Base-by-base conservation (phyloP, 2,329 filamentous ascomycete genomes). In the Penicillium sp. region DNA sequence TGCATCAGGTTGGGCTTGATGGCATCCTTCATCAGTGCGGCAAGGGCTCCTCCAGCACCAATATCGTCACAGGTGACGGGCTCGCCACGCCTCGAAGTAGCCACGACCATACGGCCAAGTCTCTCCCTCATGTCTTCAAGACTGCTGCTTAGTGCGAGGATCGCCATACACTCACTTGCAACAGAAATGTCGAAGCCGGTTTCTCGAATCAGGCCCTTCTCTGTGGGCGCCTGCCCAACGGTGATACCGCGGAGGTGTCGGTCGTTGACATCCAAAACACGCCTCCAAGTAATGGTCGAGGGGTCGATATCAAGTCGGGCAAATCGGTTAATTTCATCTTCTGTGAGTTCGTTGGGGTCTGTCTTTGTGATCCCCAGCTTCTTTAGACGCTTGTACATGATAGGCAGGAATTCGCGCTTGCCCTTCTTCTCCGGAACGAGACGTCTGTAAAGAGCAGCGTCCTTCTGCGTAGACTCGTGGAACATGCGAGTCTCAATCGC, bases 1-100 rank as follows among this genome's bases (percentile, higher is more conserved):
- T 99, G 95, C 95, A 99, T 98, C 67, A 99, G 83, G 81, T 97
- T 99, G 63, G 95, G 95, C 85, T 99, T 99, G 82, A 98, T 96
- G 60, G 95, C 93, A 79, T 99, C 95, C 81, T 91, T 95, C 91
- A 99, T 97, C 71, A 99, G 84, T 31, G 93, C 94, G 48, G 95
- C 93, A 67, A 99, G 83, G 55, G 95, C 95, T 71, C 95, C 95
- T 58, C 93, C 93, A 21, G 90, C 92, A 69, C 95, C 95, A 71
- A 99, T 88, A 74, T 99, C 95, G 74, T 99, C 95, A 73, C 93
- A 97, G 62, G 95, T 98, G 52, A 99, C 90, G 1, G 95, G 92
- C 64, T 98, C 93, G 54, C 95, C 95, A 67, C 83, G 84, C 71
- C 85, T 88, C 47, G 93, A 97, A 64, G 90, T 93, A 61, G 92